A percentile compares a stretch with the other conserved stretches of the same genome.
These are phyloP conservation scores for Nannochloropsis oceanica DNA, from an alignment of 108 stramenopile genomes.

Conservation along the genomic window DNA sequence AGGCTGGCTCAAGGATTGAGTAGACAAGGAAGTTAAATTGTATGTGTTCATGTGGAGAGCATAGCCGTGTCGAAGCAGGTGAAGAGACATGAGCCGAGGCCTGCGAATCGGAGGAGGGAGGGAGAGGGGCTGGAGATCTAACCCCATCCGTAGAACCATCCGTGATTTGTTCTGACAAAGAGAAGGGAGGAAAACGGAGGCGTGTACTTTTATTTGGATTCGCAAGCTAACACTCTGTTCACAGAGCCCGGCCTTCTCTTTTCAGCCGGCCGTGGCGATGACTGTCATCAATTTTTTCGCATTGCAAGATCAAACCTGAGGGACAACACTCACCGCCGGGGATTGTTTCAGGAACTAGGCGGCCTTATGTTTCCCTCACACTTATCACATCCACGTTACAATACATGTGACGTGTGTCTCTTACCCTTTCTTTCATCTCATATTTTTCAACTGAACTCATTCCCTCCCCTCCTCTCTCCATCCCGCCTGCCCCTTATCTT, in stretches of 20 bases:
- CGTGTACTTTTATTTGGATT: background rate
- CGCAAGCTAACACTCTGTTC: background rate
- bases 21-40: too few relatives aligned
- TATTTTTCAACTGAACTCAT: background rate
- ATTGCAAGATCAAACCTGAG: background rate
- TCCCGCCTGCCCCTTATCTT: background rate
- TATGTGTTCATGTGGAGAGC: background rate
- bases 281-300: background rate
- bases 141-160: too few relatives aligned
- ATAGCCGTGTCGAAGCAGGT: too few relatives aligned
- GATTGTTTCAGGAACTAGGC: background rate
- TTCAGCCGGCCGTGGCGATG: background rate
- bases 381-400: constrained; percentile 49
- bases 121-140: too few relatives aligned
- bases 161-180: too few relatives aligned
- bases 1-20: background rate
- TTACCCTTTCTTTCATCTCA: background rate
- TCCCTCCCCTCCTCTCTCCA: background rate
- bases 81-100: too few relatives aligned
- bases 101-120: too few relatives aligned
- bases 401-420: background rate
- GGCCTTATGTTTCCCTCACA: constrained; percentile 5
- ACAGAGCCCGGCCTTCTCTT: background rate
- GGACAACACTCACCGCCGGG: background rate
- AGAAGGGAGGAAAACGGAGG: too few relatives aligned